Base-by-base conservation (phyloP, 2,329 filamentous ascomycete genomes). In the Diaporthe amygdali region DNA sequence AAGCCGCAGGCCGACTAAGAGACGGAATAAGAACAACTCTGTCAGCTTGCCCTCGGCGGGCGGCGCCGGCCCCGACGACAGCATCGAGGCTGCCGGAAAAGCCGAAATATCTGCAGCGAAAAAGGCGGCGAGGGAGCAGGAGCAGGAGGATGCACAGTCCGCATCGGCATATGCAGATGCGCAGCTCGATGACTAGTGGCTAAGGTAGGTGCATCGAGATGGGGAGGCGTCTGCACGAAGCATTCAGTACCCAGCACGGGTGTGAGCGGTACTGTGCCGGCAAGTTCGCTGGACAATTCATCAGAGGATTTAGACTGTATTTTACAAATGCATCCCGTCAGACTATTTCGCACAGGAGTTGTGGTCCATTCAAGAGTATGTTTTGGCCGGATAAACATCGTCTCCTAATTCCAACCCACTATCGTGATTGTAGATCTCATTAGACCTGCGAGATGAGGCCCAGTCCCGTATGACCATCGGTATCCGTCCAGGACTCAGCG, bases 1-100 rank as follows among this genome's bases (percentile, higher is more conserved):
- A 2, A 85, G 83, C 46, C 82, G 88, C 47, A 87, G 87, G 22
- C 80, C 81, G 0, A 91, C 90, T 82, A 87, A 86, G 79, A 90
- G 89, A 83, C 84, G 88, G 5, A 90, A 88, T 84, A 89, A 88
- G 75, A 86, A 87, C 22, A 68, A 32, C 44, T 71, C 71, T 27
- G 15, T 71, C 32, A 63, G 69, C 22, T 39, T 55, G 34, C 2
- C 34, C 6, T 56, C 63, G 6, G 59, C 47, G 17, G 68, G 56
- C 27, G 68, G 68, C 27, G 56, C 68, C 12, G 71, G 61, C 73
- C 7, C 30, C 71, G 41, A 78, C 76, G 74, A 76, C 47, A 84
- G 83, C 75, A 79, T 76, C 64, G 76, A 74, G 49, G 56, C 64
- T 34, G 47, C 72, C 20, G 51, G 49, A 27, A 39, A 59, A 10